Evolutionary conservation across 495 filamentous ascomycete species (phyloP).

Genomic region (Trichoderma virens): DNA sequence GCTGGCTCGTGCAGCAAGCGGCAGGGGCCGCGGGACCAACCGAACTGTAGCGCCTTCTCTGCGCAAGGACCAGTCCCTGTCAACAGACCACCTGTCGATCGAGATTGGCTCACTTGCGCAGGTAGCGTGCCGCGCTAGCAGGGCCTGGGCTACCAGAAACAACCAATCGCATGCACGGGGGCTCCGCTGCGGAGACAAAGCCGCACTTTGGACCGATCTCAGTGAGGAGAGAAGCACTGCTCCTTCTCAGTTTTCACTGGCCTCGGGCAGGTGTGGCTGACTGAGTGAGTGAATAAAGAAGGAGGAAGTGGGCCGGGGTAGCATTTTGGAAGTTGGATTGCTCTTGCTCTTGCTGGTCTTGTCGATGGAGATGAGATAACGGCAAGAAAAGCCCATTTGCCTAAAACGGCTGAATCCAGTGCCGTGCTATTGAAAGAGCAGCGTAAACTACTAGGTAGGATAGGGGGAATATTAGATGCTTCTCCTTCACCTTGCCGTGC

Average conservation of each 20-base stretch:
- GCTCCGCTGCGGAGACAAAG: not conserved
- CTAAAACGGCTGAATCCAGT: not conserved
- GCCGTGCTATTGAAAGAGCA: not conserved
- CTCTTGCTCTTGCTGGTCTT: not conserved
- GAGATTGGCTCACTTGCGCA: constrained; percentile 28
- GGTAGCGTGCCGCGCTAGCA: not conserved
- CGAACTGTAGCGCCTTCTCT: constrained; percentile 15
- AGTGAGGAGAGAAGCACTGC: not conserved
- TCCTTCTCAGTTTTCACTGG: not conserved
- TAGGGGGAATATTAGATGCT: too few relatives aligned
- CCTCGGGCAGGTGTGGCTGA: not conserved
- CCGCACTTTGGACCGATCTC: constrained; percentile 5
- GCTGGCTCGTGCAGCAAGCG: constrained; percentile 29
- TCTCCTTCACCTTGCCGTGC: too few relatives aligned
- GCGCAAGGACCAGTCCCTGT: constrained; percentile 16
- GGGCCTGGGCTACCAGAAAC: not conserved
- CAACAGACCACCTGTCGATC: constrained; percentile 20
- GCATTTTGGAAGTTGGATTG: not conserved
- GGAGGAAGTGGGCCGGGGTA: constrained; percentile 3
- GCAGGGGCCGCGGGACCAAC: constrained; percentile 24
- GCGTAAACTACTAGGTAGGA: too few relatives aligned
- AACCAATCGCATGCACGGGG: not conserved
- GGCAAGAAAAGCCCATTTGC: not conserved
- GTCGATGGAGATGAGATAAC: not conserved
- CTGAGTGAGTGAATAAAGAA: constrained; percentile 8